Percentiles rank a stretch among this genome's conserved stretches.
phyloP scores from a whole-genome alignment of 495 filamentous ascomycete species.

The Penicillium daleae region DNA sequence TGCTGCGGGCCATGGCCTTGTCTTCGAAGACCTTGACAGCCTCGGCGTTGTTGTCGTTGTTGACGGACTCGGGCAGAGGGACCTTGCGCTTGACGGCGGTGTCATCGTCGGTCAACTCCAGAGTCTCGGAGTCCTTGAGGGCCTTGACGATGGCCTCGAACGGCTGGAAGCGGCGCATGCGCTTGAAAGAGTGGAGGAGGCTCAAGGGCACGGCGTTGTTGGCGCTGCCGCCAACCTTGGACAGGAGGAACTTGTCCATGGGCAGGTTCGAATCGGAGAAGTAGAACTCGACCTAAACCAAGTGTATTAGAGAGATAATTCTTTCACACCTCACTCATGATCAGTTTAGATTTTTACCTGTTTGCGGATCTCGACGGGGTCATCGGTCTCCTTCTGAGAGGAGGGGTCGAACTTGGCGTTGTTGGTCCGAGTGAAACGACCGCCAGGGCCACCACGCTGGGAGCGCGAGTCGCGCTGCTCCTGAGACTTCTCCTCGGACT shows the following conservation, averaged over 20 bases:
- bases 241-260: slow-evolving; percentile 82
- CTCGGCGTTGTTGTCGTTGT: slow-evolving; percentile 44
- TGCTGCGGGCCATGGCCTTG: slow-evolving; percentile 59
- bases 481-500: slow-evolving; percentile 39
- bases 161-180: slow-evolving; percentile 91
- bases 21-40: slow-evolving; percentile 61
- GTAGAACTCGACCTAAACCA: slow-evolving; percentile 88
- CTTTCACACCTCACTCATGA: background rate
- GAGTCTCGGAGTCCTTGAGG: slow-evolving; percentile 68
- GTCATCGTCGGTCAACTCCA: slow-evolving; percentile 71
- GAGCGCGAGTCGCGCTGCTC: slow-evolving; percentile 32
- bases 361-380: slow-evolving; percentile 77
- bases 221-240: slow-evolving; percentile 69
- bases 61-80: slow-evolving; percentile 55
- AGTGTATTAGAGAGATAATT: background rate
- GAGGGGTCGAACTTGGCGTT: slow-evolving; percentile 70
- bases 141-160: slow-evolving; percentile 80
- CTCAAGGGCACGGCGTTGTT: slow-evolving; percentile 81
- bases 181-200: slow-evolving; percentile 80
- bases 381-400: slow-evolving; percentile 63
- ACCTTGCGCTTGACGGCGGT: slow-evolving; percentile 76
- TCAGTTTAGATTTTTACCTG: slow-evolving; percentile 54
- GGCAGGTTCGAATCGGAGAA: slow-evolving; percentile 92
- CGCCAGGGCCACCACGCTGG: slow-evolving; percentile 24
- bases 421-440: slow-evolving; percentile 30